A percentile compares a stretch with the other conserved stretches of the same genome.
These are phyloP conservation scores for Pichia kluyveri DNA, from an alignment of 805 yeast species.

Conservation along the genomic window DNA sequence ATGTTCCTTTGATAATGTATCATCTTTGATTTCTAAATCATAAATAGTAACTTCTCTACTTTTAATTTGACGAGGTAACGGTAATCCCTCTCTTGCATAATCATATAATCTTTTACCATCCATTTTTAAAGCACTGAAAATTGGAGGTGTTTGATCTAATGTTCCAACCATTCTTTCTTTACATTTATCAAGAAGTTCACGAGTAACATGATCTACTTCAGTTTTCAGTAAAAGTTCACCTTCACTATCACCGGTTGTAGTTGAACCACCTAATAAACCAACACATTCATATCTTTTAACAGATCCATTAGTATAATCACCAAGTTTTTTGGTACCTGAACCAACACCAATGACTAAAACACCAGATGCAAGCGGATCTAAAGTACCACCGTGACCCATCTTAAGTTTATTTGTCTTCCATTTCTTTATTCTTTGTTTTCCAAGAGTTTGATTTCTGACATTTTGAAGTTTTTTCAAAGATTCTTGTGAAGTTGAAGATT, in stretches of 20 bases:
- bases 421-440: slow-evolving; percentile 44
- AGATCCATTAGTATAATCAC: slow-evolving; percentile 63
- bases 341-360: slow-evolving; percentile 90
- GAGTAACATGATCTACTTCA: slow-evolving; percentile 46
- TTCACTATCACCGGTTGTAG: slow-evolving; percentile 90
- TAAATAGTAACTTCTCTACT: slow-evolving; percentile 60
- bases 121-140: slow-evolving; percentile 88
- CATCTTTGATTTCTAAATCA: slow-evolving; percentile 43
- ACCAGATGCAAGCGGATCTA: slow-evolving; percentile 95
- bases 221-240: slow-evolving; percentile 67
- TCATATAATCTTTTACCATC: slow-evolving; percentile 91
- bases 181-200: slow-evolving; percentile 39
- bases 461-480: slow-evolving; percentile 44
- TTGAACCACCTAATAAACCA: slow-evolving; percentile 81
- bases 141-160: slow-evolving; percentile 86
- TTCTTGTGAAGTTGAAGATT: slow-evolving; percentile 46
- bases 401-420: slow-evolving; percentile 37
- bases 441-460: slow-evolving; percentile 33
- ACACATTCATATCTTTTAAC: slow-evolving; percentile 73
- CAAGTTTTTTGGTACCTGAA: slow-evolving; percentile 75
- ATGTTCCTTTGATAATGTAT: slow-evolving; percentile 48
- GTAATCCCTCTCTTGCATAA: slow-evolving; percentile 81
- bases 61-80: slow-evolving; percentile 77
- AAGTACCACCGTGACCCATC: slow-evolving; percentile 97
- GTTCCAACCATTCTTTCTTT: slow-evolving; percentile 69